phyloP scores from a whole-genome alignment of 2,329 filamentous ascomycete genomes.

The Fusarium dimerum region DNA sequence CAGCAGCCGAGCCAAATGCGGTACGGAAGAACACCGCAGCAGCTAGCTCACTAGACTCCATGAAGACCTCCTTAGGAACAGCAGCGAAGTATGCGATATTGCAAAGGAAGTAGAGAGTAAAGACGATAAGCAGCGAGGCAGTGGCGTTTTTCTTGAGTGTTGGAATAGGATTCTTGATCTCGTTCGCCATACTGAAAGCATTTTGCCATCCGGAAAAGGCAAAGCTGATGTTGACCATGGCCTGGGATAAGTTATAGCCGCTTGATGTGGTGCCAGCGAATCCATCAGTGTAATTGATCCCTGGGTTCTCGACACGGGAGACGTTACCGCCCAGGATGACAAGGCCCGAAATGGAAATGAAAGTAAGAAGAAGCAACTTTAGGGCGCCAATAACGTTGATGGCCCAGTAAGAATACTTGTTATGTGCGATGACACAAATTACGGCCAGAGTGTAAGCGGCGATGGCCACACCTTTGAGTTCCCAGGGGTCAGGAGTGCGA shows the following conservation, averaged over 20 bases:
- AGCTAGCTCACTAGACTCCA: constrained; percentile 52
- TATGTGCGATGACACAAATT: constrained; percentile 54
- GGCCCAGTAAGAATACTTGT: constrained; percentile 56
- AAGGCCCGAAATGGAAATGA: constrained; percentile 61
- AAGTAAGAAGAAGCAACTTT: constrained; percentile 64
- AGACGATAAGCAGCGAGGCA: constrained; percentile 51
- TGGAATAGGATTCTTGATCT: constrained; percentile 61
- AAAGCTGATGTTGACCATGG: constrained; percentile 60
- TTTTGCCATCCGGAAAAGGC: constrained; percentile 60
- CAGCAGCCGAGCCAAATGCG: constrained; percentile 54
- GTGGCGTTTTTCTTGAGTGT: constrained; percentile 53
- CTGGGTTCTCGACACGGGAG: constrained; percentile 31
- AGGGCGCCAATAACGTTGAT: constrained; percentile 58
- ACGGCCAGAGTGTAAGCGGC: constrained; percentile 62
- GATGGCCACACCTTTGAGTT: constrained; percentile 66
- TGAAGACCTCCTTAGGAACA: constrained; percentile 55
- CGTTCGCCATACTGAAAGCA: constrained; percentile 63
- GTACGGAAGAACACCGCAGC: constrained; percentile 60
- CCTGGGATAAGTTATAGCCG: constrained; percentile 42
- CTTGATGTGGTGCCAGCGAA: constrained; percentile 38
- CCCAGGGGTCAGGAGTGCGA: constrained; percentile 55
- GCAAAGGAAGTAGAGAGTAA: constrained; percentile 57
- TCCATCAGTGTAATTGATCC: constrained; percentile 37
- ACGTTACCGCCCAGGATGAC: constrained; percentile 54
- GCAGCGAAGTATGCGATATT: constrained; percentile 64